Base-by-base conservation (phyloP, 2,329 filamentous ascomycete species). In the Microsporum audouinii region DNA sequence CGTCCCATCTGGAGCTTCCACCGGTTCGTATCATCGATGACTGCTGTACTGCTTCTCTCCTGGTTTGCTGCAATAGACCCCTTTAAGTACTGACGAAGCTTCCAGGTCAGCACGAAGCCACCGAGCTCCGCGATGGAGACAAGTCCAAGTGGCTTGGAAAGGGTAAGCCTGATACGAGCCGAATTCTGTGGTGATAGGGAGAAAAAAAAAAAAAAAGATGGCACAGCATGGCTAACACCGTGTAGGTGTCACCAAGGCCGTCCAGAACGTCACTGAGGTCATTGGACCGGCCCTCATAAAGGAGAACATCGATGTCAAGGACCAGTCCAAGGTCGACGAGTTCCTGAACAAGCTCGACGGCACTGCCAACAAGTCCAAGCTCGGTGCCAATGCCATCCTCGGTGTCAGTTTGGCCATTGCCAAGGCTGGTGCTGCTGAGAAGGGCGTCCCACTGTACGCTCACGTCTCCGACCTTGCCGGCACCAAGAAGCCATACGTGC, bases 1-100 rank as follows among this genome's bases (percentile, higher is more conserved):
- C 76, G 92, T 97, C 66, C 92, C 92, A 72, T 96, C 91, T 68
- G 92, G 92, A 77, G 92, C 92, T 72, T 96, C 92, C 71, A 96
- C 91, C 72, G 91, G 88, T 91, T 77, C 74, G 86, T 82, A 60
- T 57, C 31, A 33, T 10, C 49, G 43, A 47, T 31, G 27, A 29
- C 27, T 10, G 27, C 27, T 14, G 23, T 17, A 34, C 51, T 23
- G 8, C 49, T 14, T 27, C 27, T 29, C 49, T 33, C 27, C 5
- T 31, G 17, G 17, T 23, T 34, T 36, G 23, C 23, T 27, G 33
- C 33, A 14, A n/a, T 34, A 36, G 51, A 17, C 12, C 2, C 12
- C 27, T 10, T 23, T n/a, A 43, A 12, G 2, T 29, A 14, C 39
- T 58, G 29, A 41, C 39, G n/a, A 10, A 6, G 17, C 39, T 10